These are phyloP conservation scores for Diphasiastrum complanatum DNA, from an alignment of 83 land plant genomes.

Conservation along the genomic window DNA sequence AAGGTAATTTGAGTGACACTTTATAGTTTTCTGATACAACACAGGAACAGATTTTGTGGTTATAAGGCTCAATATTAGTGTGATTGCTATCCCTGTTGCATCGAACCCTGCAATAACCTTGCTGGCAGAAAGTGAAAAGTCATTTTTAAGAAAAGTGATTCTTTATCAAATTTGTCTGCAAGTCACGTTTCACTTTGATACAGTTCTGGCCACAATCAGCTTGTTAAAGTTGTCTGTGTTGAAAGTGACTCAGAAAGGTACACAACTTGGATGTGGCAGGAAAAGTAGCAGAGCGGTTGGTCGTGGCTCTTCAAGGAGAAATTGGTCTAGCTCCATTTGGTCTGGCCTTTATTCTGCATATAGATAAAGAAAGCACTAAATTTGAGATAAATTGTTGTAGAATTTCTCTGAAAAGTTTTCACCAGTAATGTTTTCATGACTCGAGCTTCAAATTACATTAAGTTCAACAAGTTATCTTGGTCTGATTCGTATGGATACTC, in stretches of 20 bases:
- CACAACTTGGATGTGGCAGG: not conserved
- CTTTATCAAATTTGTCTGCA: too few species aligned
- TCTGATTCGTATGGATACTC: too few species aligned
- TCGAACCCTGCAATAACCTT: too few species aligned
- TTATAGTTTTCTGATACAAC: constrained; percentile 11
- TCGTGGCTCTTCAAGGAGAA: constrained; percentile 26
- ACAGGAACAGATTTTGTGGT: not conserved
- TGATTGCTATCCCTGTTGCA: too few species aligned
- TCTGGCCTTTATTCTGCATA: not conserved
- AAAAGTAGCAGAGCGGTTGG: constrained; percentile 16
- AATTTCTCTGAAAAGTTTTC: not conserved
- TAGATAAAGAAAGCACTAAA: not conserved
- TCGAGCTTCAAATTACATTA: too few species aligned
- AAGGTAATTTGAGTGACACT: too few species aligned
- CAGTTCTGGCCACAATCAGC: not conserved
- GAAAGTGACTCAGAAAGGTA: not conserved
- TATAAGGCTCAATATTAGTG: not conserved
- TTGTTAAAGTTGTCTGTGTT: not conserved
- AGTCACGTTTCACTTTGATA: too few species aligned
- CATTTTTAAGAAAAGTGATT: too few species aligned
- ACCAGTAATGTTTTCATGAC: too few species aligned
- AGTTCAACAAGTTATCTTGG: too few species aligned
- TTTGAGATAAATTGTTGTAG: not conserved
- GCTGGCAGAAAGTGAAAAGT: too few species aligned
- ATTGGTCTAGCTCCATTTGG: constrained; percentile 28